phyloP scores from a whole-genome alignment of 257 asterid species.

The Solanum rostratum region DNA sequence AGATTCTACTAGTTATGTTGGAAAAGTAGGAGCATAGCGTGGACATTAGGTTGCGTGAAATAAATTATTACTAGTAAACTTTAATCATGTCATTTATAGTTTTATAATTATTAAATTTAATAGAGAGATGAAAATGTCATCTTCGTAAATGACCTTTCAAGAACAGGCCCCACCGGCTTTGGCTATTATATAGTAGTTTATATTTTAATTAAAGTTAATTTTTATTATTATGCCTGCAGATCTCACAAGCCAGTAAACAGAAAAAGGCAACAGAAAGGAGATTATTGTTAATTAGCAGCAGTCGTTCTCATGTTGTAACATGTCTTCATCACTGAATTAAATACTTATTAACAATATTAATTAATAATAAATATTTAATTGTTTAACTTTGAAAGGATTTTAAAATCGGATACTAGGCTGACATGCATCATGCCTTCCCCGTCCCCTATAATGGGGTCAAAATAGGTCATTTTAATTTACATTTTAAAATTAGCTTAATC shows the following conservation, averaged over 20 bases:
- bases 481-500: neutral
- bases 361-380: neutral
- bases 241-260: neutral
- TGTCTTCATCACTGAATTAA: neutral
- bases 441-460: neutral
- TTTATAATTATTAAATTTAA: neutral
- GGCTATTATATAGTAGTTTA: neutral
- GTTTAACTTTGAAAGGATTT: neutral
- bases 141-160: neutral
- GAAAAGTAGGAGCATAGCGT: neutral
- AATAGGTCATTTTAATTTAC: neutral
- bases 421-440: neutral
- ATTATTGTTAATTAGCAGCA: neutral
- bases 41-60: neutral
- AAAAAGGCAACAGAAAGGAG: constrained; percentile 2
- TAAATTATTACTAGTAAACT: neutral
- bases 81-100: neutral
- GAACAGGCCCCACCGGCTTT: neutral
- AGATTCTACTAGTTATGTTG: too few relatives aligned
- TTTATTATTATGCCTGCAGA: neutral
- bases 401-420: neutral
- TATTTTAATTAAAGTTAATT: neutral
- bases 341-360: neutral
- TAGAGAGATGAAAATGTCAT: neutral
- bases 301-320: neutral